Evolutionary conservation across 2,329 filamentous ascomycete species (phyloP), one percentile per base, ranked within the genome.

Genomic region (Ceratocystis diversiconidia): DNA sequence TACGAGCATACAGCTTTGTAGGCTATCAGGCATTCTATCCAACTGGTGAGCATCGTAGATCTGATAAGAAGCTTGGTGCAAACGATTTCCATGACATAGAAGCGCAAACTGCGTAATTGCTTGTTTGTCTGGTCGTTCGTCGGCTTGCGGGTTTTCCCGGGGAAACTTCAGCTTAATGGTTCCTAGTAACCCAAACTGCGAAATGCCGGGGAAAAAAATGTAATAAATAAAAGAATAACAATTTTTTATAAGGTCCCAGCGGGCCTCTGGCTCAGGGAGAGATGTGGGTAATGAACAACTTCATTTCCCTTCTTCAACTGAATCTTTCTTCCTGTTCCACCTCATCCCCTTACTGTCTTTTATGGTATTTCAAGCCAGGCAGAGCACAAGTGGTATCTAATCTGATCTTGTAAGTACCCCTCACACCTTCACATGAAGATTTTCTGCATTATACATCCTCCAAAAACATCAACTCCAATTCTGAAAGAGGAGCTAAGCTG

Each of bases 381-480:
- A 17, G n/a, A 17, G 3, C 22, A 15, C 36, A 25, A 19, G 7
- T 59, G 3, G 10, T 17, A 59, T 59, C 52, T 59, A 30, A 59
- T 59, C 55, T 59, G 25, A 59, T 59, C 28, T 36, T 30, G 55
- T 59, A 59, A 59, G 55, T 52, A 52, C 48, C 32, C 55, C 55
- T 36, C 55, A 17, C 17, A 36, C 19, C 12, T 36, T 59, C 55
- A 59, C 55, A 59, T 59, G 55, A 59, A 59, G 15, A 32, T 10
- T 36, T 36, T 19, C 52, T 59, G 55, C 28, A 15, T 41, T 12
- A 41, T 15, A 41, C 55, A 59, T 28, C 60, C 30, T 41, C 25
- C 36, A 48, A 43, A 62, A 19, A 32, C 32, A 62, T 46, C 63
- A 32, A 62, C 64, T 32, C 55, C 55, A 59, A 59, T n/a, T 59